These are phyloP conservation scores for Globisporangium barbulae DNA, from an alignment of 352 stramenopile genomes.

Conservation along the genomic window DNA sequence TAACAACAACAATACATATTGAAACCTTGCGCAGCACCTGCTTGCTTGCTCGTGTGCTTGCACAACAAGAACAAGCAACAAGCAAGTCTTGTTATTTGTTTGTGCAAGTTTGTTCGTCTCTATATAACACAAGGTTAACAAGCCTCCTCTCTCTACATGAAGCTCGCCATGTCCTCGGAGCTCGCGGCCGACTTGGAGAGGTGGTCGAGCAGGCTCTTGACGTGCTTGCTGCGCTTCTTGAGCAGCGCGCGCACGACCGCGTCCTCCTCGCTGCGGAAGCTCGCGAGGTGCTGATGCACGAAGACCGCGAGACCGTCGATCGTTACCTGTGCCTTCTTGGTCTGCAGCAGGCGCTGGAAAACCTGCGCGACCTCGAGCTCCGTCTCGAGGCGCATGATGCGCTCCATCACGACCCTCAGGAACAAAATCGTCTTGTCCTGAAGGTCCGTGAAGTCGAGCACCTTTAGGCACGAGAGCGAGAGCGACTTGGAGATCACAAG, in stretches of 20 bases:
- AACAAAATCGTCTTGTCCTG: constrained; percentile 87
- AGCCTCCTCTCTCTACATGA: constrained; percentile 33
- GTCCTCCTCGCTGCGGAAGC: constrained; percentile 52
- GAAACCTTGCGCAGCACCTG: not conserved
- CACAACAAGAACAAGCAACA: too few species aligned
- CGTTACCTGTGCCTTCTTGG: constrained; percentile 75
- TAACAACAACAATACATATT: constrained; percentile 1
- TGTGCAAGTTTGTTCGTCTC: not conserved
- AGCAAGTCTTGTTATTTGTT: too few species aligned
- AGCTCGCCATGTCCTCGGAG: constrained; percentile 41
- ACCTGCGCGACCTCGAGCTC: constrained; percentile 64
- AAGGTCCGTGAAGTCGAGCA: constrained; percentile 91
- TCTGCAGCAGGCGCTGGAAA: constrained; percentile 74
- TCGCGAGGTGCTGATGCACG: constrained; percentile 73
- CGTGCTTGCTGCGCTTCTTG: constrained; percentile 60
- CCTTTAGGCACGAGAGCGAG: constrained; percentile 87
- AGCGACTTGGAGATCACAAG: constrained; percentile 59
- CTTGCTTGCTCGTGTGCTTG: too few species aligned
- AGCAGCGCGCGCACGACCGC: constrained; percentile 33
- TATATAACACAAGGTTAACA: not conserved
- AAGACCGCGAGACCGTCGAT: constrained; percentile 80
- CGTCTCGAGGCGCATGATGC: constrained; percentile 65
- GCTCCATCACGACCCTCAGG: constrained; percentile 77
- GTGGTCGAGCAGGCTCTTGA: constrained; percentile 66
- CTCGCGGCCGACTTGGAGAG: constrained; percentile 53